These are phyloP conservation scores for Moniliophthora roreri DNA, from an alignment of 1,284 basidiomycete species.

Conservation along the genomic window DNA sequence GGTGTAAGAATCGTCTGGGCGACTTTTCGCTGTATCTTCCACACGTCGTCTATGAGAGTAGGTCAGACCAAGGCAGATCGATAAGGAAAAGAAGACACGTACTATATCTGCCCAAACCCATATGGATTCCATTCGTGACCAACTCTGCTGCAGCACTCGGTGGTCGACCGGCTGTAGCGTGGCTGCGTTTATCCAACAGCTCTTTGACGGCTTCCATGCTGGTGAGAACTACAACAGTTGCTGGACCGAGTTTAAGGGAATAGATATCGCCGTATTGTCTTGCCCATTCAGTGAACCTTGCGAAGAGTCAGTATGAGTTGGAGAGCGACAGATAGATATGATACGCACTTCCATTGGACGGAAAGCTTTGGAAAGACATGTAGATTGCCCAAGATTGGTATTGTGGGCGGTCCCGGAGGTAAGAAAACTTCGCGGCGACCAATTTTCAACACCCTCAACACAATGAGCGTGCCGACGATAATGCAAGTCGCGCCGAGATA, in stretches of 20 bases:
- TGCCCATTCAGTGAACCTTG: constrained; percentile 16
- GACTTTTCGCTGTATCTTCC: constrained; percentile 26
- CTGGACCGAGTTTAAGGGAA: constrained; percentile 26
- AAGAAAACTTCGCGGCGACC: constrained; percentile 18
- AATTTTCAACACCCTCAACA: neutral
- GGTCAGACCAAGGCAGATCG: neutral
- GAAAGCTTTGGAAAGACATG: constrained; percentile 21
- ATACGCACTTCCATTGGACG: constrained; percentile 14
- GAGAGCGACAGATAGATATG: too few relatives aligned
- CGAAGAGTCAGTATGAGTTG: neutral
- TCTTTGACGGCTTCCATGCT: constrained; percentile 26
- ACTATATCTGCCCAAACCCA: too few relatives aligned
- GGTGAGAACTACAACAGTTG: constrained; percentile 26
- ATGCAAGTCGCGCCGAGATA: neutral
- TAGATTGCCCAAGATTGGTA: constrained; percentile 30
- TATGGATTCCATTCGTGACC: too few relatives aligned
- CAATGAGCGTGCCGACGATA: neutral
- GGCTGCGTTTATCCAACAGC: constrained; percentile 26
- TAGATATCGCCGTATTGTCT: constrained; percentile 22
- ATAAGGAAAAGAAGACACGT: too few relatives aligned
- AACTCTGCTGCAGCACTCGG: too few relatives aligned
- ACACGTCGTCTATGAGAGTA: constrained; percentile 24
- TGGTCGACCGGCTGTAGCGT: constrained; percentile 25
- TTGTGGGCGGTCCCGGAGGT: constrained; percentile 30
- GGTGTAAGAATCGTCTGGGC: constrained; percentile 27